Conservation (phyloP, 2,329 filamentous ascomycete genomes). For the Colletotrichum sidae region DNA sequence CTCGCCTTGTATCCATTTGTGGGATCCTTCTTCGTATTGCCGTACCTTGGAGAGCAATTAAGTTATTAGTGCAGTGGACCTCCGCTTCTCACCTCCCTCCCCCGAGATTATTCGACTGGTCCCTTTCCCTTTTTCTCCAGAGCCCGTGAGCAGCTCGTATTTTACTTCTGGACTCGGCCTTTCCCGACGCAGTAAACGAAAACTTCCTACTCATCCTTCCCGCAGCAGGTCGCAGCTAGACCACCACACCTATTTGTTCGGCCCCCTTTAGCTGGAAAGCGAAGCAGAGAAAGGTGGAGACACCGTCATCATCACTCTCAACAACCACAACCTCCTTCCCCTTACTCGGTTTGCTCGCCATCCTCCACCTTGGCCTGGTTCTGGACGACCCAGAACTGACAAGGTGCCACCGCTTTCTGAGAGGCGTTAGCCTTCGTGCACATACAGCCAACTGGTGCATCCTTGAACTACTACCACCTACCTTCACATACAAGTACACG, state of each 20-base stretch:
- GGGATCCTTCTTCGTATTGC: constrained; percentile 21
- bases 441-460: constrained; percentile 1
- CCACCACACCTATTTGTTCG: too few species aligned
- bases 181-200: constrained; percentile 9
- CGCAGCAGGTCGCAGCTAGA: neutral
- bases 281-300: constrained; percentile 1
- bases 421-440: constrained; percentile 26
- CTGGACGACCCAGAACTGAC: constrained; percentile 13
- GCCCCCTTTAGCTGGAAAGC: neutral
- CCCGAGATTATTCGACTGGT: constrained; percentile 9
- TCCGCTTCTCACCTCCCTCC: constrained; percentile 17
- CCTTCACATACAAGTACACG: constrained; percentile 24
- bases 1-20: constrained; percentile 12
- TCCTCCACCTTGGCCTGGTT: neutral
- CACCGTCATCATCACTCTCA: constrained; percentile 15
- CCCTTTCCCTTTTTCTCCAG: constrained; percentile 13
- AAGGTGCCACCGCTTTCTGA: constrained; percentile 26
- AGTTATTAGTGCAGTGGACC: constrained; percentile 27
- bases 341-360: neutral
- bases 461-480: neutral
- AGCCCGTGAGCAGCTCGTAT: constrained; percentile 32
- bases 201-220: neutral
- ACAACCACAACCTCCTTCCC: too few species aligned
- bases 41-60: neutral
- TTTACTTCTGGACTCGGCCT: constrained; percentile 18